Percentiles rank a stretch among this genome's conserved stretches.
Conservation (phyloP, 2,329 filamentous ascomycete species). For the Magnaporthiopsis poae region DNA sequence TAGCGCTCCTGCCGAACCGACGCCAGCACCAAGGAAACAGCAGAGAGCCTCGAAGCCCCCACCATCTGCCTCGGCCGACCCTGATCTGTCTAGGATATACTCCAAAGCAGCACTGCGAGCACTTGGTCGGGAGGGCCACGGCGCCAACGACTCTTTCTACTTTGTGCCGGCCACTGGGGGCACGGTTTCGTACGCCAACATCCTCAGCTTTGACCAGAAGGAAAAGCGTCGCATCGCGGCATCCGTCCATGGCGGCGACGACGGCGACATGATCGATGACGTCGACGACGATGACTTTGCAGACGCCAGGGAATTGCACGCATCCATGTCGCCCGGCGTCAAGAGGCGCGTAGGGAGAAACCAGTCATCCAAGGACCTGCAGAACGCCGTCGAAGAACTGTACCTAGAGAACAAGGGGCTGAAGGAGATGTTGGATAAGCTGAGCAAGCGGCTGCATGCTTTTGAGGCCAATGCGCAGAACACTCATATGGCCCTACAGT, state of each 20-base stretch:
- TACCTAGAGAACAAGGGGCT: constrained; percentile 79
- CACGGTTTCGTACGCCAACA: constrained; percentile 86
- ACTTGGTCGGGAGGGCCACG: constrained; percentile 58
- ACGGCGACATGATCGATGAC: constrained; percentile 37
- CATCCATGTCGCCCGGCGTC: constrained; percentile 31
- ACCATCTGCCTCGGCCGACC: constrained; percentile 35
- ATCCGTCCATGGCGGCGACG: constrained; percentile 32
- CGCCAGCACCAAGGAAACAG: constrained; percentile 26
- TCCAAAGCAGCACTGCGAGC: constrained; percentile 76
- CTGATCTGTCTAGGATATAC: constrained; percentile 74
- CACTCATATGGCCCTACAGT: constrained; percentile 73
- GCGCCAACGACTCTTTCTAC: constrained; percentile 72
- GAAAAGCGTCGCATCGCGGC: constrained; percentile 51
- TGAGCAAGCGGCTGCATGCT: constrained; percentile 77
- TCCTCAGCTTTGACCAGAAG: constrained; percentile 61
- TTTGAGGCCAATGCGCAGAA: constrained; percentile 90
- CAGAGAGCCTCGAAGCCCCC: constrained; percentile 20
- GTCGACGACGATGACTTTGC: constrained; percentile 76
- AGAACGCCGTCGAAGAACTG: constrained; percentile 76
- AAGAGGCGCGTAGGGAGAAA: constrained; percentile 31
- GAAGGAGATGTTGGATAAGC: constrained; percentile 74
- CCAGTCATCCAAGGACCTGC: constrained; percentile 34
- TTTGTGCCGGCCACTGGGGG: constrained; percentile 86
- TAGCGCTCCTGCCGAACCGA: constrained; percentile 26
- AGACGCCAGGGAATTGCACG: constrained; percentile 64